phyloP scores from a whole-genome alignment of 805 yeast species.

The Ogataea siamensis region DNA sequence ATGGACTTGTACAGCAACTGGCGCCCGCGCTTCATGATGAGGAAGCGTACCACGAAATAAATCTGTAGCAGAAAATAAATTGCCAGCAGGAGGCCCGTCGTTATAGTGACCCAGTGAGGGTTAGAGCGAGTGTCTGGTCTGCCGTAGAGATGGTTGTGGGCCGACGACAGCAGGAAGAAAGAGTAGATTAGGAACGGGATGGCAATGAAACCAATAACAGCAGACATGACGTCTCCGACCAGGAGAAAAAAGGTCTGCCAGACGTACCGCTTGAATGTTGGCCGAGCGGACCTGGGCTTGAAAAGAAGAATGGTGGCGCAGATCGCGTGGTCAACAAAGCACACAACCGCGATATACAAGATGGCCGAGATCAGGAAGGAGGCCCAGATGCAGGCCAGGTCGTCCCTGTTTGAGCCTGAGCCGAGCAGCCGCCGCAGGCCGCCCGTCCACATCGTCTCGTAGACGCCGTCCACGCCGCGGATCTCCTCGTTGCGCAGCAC shows the following conservation, averaged over 20 bases:
- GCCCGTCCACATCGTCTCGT: slow-evolving; percentile 39
- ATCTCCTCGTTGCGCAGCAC: slow-evolving; percentile 11
- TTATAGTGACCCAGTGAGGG: slow-evolving; percentile 28
- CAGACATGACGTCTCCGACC: slow-evolving; percentile 36
- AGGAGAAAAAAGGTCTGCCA: slow-evolving; percentile 27
- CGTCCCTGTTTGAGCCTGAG: slow-evolving; percentile 35
- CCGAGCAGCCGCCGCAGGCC: slow-evolving; percentile 41
- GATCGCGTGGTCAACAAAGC: slow-evolving; percentile 13
- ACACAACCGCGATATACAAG: slow-evolving; percentile 27
- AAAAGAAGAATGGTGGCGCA: slow-evolving; percentile 10
- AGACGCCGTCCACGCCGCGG: slow-evolving; percentile 35
- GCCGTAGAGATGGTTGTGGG: slow-evolving; percentile 20
- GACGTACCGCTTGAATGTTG: slow-evolving; percentile 14
- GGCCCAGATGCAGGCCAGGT: slow-evolving; percentile 15
- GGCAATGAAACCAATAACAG: slow-evolving; percentile 37
- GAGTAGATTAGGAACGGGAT: slow-evolving; percentile 45
- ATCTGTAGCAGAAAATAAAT: slow-evolving; percentile 35
- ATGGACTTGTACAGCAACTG: slow-evolving; percentile 45
- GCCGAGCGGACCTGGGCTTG: slow-evolving; percentile 11
- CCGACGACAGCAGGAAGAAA: slow-evolving; percentile 22
- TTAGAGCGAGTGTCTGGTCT: slow-evolving; percentile 13
- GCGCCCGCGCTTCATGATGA: slow-evolving; percentile 23
- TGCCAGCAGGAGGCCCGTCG: slow-evolving; percentile 36
- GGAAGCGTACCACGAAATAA: slow-evolving; percentile 35
- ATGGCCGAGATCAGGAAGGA: slow-evolving; percentile 38